Conservation (phyloP, 805 yeast genomes). For the Lachancea waltii region DNA sequence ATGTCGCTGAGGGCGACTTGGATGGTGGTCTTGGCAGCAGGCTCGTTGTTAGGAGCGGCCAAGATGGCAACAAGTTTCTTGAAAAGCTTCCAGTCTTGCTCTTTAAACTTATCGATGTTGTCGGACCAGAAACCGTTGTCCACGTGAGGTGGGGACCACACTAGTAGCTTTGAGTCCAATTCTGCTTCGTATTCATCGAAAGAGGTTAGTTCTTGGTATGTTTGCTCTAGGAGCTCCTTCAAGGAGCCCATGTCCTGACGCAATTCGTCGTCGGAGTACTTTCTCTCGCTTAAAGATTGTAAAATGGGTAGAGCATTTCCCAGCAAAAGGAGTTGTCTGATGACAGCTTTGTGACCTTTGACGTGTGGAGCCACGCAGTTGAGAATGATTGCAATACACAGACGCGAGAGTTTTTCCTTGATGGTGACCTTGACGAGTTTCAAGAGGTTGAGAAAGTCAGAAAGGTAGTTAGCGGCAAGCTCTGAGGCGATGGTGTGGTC, state of each 20-base stretch:
- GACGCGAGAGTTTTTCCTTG: conserved; percentile 85
- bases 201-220: conserved; percentile 75
- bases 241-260: conserved; percentile 60
- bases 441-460: conserved; percentile 39
- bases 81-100: conserved; percentile 66
- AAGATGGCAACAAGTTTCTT: conserved; percentile 54
- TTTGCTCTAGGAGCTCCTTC: conserved; percentile 55
- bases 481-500: conserved; percentile 44
- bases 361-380: conserved; percentile 44
- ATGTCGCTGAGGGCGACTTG: conserved; percentile 68
- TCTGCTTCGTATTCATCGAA: conserved; percentile 90
- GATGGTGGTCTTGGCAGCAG: conserved; percentile 32
- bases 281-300: conserved; percentile 69
- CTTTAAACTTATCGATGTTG: conserved; percentile 69
- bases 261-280: conserved; percentile 93
- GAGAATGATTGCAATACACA: conserved; percentile 67
- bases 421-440: conserved; percentile 69
- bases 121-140: conserved; percentile 87
- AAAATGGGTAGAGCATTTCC: conserved; percentile 69
- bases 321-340: conserved; percentile 63
- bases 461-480: conserved; percentile 49
- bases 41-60: conserved; percentile 26
- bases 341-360: conserved; percentile 38
- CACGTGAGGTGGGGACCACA: conserved; percentile 90
- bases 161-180: conserved; percentile 66